phyloP scores from a whole-genome alignment of 208 protist species.

The Endotrypanum monterogeii region DNA sequence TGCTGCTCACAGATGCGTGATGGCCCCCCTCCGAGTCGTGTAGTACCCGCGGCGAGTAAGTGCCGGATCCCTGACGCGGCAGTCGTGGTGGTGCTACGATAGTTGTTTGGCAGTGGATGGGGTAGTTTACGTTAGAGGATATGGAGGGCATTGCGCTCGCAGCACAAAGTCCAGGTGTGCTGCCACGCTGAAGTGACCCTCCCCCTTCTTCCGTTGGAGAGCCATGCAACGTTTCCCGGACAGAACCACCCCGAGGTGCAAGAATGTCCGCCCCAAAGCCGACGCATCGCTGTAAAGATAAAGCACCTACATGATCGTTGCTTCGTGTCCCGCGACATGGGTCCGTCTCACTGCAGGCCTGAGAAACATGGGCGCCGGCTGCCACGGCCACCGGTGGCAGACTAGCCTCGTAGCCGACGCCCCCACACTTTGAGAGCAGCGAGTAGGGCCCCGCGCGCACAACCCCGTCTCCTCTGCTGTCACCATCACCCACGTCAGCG shows the following conservation, averaged over 20 bases:
- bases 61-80: neutral
- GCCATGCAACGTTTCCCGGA: too few species aligned
- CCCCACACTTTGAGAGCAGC: neutral
- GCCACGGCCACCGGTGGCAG: neutral
- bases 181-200: neutral
- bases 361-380: neutral
- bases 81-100: neutral
- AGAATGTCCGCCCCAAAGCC: constrained; percentile 12
- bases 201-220: neutral
- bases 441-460: neutral
- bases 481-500: neutral
- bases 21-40: constrained; percentile 6
- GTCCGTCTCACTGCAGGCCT: neutral
- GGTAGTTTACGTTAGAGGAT: neutral
- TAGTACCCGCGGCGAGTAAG: neutral
- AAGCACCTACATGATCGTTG: neutral
- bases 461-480: neutral
- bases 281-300: constrained; percentile 19
- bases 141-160: neutral
- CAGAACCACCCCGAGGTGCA: too few species aligned
- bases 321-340: neutral
- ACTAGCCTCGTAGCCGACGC: neutral
- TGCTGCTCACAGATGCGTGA: neutral
- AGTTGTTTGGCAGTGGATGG: neutral
- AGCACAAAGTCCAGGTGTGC: neutral